These are phyloP conservation scores for Hypoxylon sp. DNA, from an alignment of 2,329 filamentous ascomycete genomes.

Conservation along the genomic window DNA sequence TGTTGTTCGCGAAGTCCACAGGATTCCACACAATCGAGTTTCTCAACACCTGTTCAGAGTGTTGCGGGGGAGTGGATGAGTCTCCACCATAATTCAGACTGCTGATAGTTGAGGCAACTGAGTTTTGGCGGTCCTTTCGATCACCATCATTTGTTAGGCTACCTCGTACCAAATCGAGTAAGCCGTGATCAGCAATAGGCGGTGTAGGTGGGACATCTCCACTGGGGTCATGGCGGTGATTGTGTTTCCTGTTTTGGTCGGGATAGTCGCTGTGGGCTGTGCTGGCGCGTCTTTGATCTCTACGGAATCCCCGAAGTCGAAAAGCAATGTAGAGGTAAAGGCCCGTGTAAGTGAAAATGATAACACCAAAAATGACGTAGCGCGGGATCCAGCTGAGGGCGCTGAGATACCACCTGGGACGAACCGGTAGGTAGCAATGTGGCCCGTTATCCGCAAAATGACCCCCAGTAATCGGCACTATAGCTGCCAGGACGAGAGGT, in stretches of 20 bases:
- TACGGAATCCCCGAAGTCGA: constrained; percentile 60
- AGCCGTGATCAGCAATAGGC: constrained; percentile 46
- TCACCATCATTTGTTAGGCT: constrained; percentile 32
- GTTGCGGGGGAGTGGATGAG: constrained; percentile 26
- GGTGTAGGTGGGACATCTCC: constrained; percentile 47
- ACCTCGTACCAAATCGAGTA: constrained; percentile 41
- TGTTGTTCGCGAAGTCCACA: constrained; percentile 44
- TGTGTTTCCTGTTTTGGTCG: constrained; percentile 25
- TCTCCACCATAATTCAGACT: constrained; percentile 45
- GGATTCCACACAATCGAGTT: constrained; percentile 49
- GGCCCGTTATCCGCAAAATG: constrained; percentile 52
- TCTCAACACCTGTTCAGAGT: constrained; percentile 27
- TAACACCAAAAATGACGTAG: constrained; percentile 76
- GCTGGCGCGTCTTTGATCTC: constrained; percentile 51
- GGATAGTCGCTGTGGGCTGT: constrained; percentile 34
- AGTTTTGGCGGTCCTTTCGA: constrained; percentile 46
- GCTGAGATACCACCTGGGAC: constrained; percentile 77
- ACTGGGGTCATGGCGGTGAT: constrained; percentile 24
- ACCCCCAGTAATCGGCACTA: constrained; percentile 53
- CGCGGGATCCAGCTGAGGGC: constrained; percentile 81
- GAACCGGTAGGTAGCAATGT: constrained; percentile 76
- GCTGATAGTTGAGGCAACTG: constrained; percentile 50
- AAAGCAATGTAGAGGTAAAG: constrained; percentile 78
- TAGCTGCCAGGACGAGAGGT: constrained; percentile 69
- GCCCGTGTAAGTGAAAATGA: constrained; percentile 75